Evolutionary conservation across 805 yeast genomes (phyloP), one percentile per base, ranked within the genome.

Genomic region (Suhomyces kilbournensis): DNA sequence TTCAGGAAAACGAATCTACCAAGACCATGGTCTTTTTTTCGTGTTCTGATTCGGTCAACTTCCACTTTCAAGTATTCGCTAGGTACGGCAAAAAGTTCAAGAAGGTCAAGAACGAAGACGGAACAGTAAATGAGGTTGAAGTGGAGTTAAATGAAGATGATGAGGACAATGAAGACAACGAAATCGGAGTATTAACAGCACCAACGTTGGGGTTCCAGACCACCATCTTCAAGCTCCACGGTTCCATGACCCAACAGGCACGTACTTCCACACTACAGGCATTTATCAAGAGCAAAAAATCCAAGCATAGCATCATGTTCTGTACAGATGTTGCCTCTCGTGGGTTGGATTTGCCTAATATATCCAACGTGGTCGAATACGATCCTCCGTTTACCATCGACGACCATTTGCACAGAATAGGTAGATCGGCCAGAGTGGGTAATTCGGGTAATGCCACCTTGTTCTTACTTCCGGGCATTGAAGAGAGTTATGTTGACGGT

Each of bases 401-500:
- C 56, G 99, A 94, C 66, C 99, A 94, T 77, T 75, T 94, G 53
- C 99, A 94, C 69, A 81, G 99, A 69, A 89, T 92, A 51, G 99
- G 99, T 50, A 84, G 99, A 75, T 91, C 98, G 10, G 99, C 99
- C 7, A 85, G 99, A 73, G 96, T 96, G n/a, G 99, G 99, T 56
- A 80, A 84, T 44, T 69, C 74, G 39, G 99, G 99, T 67, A 78
- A 78, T 38, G 88, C 97, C 1, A 67, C 83, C 1, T 69, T 94
- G 53, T 90, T 93, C 63, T 73, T 94, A 42, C 73, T 93, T 30
- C 99, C 99, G 1, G 96, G 97, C 1, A 80, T 75, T 54, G 98
- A 93, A 69, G 98, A 93, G 71, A 84, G 82, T 12, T 93, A 91
- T 63, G 74, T 87, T 55, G 88, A 83, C 20, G 80, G 80, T 3